Evolutionary conservation across 345 rosid genomes (phyloP).

Genomic region (Eucalyptus curtisii): DNA sequence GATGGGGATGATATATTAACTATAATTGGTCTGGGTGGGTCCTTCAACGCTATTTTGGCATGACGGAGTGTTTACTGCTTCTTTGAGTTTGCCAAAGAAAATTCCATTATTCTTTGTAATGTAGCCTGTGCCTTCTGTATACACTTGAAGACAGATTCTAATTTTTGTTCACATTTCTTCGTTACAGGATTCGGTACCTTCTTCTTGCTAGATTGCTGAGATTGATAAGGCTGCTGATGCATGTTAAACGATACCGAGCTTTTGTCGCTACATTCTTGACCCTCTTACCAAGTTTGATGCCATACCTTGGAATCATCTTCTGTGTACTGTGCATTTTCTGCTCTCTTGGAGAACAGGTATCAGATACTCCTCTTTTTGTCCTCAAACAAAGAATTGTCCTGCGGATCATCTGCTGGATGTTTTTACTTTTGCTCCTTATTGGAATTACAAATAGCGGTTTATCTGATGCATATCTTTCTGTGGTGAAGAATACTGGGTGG

Average conservation of each 20-base stretch:
- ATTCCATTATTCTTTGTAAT: neutral
- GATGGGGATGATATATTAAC: neutral
- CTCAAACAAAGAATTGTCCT: neutral
- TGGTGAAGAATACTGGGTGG: neutral
- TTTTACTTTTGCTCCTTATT: neutral
- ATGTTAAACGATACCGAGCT: conserved; percentile 67
- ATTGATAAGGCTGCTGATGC: conserved; percentile 77
- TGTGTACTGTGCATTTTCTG: conserved; percentile 83
- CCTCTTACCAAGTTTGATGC: conserved; percentile 92
- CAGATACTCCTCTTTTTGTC: neutral
- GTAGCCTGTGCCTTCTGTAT: neutral
- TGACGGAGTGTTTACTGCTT: neutral
- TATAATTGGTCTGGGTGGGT: neutral
- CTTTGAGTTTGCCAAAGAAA: neutral
- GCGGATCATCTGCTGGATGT: neutral
- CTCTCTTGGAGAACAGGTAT: conserved; percentile 91
- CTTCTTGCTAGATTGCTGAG: conserved; percentile 93
- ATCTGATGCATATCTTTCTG: neutral
- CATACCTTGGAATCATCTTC: conserved; percentile 82
- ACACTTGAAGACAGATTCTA: neutral
- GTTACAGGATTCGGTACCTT: conserved; percentile 90
- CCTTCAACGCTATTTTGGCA: neutral
- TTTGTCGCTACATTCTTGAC: conserved; percentile 86
- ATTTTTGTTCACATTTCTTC: neutral
- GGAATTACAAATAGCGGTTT: neutral